Evolutionary conservation across 371 early-diverging fungal genomes (phyloP).

Genomic region (Mucor indicus): DNA sequence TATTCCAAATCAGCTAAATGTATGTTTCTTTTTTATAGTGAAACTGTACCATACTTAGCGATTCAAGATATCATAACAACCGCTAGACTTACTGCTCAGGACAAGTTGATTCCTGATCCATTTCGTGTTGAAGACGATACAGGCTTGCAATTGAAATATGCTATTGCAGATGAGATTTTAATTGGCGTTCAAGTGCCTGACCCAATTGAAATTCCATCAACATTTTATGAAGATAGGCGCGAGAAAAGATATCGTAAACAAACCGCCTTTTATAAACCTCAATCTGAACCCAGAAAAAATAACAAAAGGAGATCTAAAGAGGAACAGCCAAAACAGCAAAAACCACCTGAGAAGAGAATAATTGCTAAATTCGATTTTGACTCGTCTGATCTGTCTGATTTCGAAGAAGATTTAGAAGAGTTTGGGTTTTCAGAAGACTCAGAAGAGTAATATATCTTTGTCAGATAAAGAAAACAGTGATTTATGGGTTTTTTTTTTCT

Average conservation of each 20-base stretch:
- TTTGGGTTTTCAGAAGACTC: too few relatives aligned
- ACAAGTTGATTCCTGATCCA: slow-evolving; percentile 39
- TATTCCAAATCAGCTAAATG: background rate
- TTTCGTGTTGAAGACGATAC: slow-evolving; percentile 39
- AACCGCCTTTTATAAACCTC: slow-evolving; percentile 26
- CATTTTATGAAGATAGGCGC: slow-evolving; percentile 5
- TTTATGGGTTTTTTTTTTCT: too few relatives aligned
- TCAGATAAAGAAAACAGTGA: too few relatives aligned
- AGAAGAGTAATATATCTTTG: too few relatives aligned
- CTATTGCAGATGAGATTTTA: slow-evolving; percentile 38
- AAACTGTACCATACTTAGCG: slow-evolving; percentile 53
- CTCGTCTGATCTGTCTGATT: too few relatives aligned
- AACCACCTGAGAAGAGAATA: too few relatives aligned
- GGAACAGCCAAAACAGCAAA: slow-evolving; percentile 10
- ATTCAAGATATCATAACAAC: slow-evolving; percentile 54
- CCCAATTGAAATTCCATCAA: slow-evolving; percentile 27
- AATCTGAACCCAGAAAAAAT: background rate
- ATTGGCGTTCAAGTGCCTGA: slow-evolving; percentile 31
- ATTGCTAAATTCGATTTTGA: too few relatives aligned
- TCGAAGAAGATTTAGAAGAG: too few relatives aligned
- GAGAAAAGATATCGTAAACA: slow-evolving; percentile 36
- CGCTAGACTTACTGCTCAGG: slow-evolving; percentile 40
- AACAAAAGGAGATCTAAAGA: slow-evolving; percentile 6
- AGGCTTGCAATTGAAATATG: slow-evolving; percentile 43
- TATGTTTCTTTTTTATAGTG: slow-evolving; percentile 9